A percentile compares a stretch with the other conserved stretches of the same genome.
These are phyloP conservation scores for Aspergillus caelatus DNA, from an alignment of 2,329 filamentous ascomycete species.

Conservation along the genomic window DNA sequence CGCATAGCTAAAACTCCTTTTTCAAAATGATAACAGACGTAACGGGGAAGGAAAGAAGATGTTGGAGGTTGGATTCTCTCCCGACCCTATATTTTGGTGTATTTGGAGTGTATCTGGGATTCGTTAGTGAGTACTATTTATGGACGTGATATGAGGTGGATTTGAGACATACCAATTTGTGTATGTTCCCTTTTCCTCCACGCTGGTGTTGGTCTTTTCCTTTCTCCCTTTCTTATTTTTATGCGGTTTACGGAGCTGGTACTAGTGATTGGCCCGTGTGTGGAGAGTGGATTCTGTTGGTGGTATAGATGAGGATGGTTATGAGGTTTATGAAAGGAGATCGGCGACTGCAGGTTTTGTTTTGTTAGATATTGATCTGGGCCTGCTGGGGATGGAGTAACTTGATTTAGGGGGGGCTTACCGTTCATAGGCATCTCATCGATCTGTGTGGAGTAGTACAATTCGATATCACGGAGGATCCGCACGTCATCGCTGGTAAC, in stretches of 20 bases:
- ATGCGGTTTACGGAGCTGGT: not conserved
- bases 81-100: not conserved
- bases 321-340: constrained; percentile 36
- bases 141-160: not conserved
- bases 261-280: not conserved
- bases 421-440: constrained; percentile 99
- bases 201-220: constrained; percentile 27
- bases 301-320: not conserved
- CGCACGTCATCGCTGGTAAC: constrained; percentile 97
- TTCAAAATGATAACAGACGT: not conserved
- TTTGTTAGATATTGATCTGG: constrained; percentile 16
- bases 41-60: not conserved
- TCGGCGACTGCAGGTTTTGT: constrained; percentile 33
- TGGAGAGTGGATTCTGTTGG: not conserved
- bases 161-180: constrained; percentile 18
- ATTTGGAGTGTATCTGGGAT: not conserved
- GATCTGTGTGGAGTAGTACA: constrained; percentile 96
- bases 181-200: constrained; percentile 40
- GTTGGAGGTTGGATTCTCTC: not conserved
- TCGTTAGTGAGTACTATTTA: not conserved
- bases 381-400: not conserved
- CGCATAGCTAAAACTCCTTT: constrained; percentile 3
- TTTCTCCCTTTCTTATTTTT: not conserved
- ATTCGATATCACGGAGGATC: constrained; percentile 94
- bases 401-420: constrained; percentile 55